Conservation (phyloP, 2,329 filamentous ascomycete species). For the Rhynchosporium graminicola region DNA sequence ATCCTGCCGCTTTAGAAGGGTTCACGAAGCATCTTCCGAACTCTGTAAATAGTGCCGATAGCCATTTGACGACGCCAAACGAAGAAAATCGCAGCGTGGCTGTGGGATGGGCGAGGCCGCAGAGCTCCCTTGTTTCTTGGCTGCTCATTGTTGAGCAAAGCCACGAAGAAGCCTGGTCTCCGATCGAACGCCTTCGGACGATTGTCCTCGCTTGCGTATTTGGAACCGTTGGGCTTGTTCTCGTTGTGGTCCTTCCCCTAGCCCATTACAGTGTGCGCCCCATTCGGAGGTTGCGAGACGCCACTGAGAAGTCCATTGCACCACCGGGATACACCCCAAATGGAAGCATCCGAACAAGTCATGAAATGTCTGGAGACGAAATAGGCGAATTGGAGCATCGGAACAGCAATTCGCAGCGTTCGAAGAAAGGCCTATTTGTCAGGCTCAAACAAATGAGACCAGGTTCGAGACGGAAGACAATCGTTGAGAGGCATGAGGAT, state of each 20-base stretch:
- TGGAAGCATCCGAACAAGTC: conserved; percentile 37
- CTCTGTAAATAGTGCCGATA: conserved; percentile 66
- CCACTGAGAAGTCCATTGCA: conserved; percentile 38
- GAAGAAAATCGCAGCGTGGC: conserved; percentile 71
- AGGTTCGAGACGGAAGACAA: conserved; percentile 32
- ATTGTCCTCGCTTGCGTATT: conserved; percentile 86
- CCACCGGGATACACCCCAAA: conserved; percentile 39
- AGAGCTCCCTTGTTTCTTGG: conserved; percentile 74
- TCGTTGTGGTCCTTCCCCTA: conserved; percentile 73
- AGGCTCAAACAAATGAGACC: conserved; percentile 35
- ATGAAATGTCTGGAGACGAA: conserved; percentile 31
- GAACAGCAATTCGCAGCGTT: conserved; percentile 32
- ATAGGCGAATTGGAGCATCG: conserved; percentile 31
- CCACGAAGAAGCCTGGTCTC: conserved; percentile 71
- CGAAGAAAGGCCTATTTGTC: conserved; percentile 40
- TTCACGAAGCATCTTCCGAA: conserved; percentile 52
- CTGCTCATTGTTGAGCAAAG: conserved; percentile 78
- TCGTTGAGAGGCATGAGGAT: conserved; percentile 46
- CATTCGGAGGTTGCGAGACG: conserved; percentile 45
- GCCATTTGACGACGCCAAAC: conserved; percentile 68
- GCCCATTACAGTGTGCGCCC: conserved; percentile 81
- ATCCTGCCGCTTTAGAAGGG: conserved; percentile 62
- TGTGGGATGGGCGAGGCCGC: conserved; percentile 75
- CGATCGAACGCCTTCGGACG: conserved; percentile 73
- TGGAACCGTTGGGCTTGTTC: conserved; percentile 72